Conservation (phyloP, 352 stramenopile genomes). For the Pythium vanterpoolii region DNA sequence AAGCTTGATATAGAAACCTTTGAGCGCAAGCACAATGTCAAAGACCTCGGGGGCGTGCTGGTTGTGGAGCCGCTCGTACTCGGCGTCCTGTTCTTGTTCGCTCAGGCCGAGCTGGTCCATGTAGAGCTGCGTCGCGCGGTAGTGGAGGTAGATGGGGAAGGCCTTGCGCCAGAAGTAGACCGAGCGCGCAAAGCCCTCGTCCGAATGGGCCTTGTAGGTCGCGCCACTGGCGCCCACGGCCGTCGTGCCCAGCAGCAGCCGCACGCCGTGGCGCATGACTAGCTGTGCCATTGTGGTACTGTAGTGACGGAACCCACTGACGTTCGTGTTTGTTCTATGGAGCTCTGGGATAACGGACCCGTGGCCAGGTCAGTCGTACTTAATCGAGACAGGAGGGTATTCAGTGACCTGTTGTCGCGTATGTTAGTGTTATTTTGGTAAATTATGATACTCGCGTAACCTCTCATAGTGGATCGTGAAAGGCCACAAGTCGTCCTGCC, state of each 20-base stretch:
- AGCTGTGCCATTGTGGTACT: conserved; percentile 31
- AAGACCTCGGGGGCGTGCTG: conserved; percentile 74
- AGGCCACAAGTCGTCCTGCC: no score
- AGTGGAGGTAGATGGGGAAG: conserved; percentile 86
- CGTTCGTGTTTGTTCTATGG: conserved; percentile 19
- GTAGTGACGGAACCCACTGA: no score
- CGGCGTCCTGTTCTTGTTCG: conserved; percentile 49
- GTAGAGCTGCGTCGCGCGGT: conserved; percentile 70
- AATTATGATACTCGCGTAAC: not conserved
- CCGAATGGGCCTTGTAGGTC: conserved; percentile 53
- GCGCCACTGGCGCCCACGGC: conserved; percentile 42
- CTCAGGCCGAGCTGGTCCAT: conserved; percentile 53
- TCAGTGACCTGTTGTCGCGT: no score
- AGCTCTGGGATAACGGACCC: conserved; percentile 12
- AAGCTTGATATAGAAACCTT: conserved; percentile 88
- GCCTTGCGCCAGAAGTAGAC: conserved; percentile 87
- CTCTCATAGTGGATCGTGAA: not conserved
- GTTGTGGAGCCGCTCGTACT: conserved; percentile 78
- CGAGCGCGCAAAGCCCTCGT: conserved; percentile 79
- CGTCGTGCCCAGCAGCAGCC: conserved; percentile 53
- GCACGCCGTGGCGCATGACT: conserved; percentile 53
- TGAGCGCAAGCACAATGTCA: conserved; percentile 79
- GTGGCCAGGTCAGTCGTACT: conserved; percentile 9
- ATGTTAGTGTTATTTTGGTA: no score
- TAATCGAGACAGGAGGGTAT: not conserved